Evolutionary conservation across 2,329 filamentous ascomycete species (phyloP), one percentile per base, ranked within the genome.

Genomic region (Xenoacremonium recifei): DNA sequence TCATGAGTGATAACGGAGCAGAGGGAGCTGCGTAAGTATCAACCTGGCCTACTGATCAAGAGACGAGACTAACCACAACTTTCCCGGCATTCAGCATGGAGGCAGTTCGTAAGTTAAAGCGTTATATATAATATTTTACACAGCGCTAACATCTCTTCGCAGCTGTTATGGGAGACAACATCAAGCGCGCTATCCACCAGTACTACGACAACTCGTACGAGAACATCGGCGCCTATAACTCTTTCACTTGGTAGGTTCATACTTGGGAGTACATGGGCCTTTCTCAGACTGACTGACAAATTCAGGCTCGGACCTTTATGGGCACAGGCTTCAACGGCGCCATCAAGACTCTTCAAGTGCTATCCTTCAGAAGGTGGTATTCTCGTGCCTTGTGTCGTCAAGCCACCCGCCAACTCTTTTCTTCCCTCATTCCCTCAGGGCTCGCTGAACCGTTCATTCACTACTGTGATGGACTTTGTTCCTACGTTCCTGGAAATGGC

Each of bases 1-100:
- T 84, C 68, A 75, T 83, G 66, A 77, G 72, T 1, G 79, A 83
- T 60, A 82, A 83, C 46, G 77, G 78, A 4, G 78, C 77, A 13
- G 79, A 82, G 49, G 77, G 78, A n/a, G 76, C 75, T 15, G 70
- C 71, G 2, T 77, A 45, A 17, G 51, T 44, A 32, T 13, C 48
- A 29, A 39, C 48, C 3, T 47, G 40, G 10, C 47, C 41, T 9
- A 45, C 37, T 12, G 44, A 46, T 13, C 45, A 47, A 27, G 45
- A 39, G 12, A 43, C 40, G n/a, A n/a, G n/a, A n/a, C n/a, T n/a
- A n/a, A n/a, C n/a, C n/a, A n/a, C n/a, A n/a, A n/a, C n/a, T n/a
- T n/a, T n/a, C n/a, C n/a, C n/a, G n/a, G n/a, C n/a, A n/a, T n/a
- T n/a, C n/a, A n/a, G n/a, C n/a, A n/a, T n/a, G n/a, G n/a, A n/a